Evolutionary conservation across 306 rosid species (phyloP).

Genomic region (Amphicarpaea edgeworthii): DNA sequence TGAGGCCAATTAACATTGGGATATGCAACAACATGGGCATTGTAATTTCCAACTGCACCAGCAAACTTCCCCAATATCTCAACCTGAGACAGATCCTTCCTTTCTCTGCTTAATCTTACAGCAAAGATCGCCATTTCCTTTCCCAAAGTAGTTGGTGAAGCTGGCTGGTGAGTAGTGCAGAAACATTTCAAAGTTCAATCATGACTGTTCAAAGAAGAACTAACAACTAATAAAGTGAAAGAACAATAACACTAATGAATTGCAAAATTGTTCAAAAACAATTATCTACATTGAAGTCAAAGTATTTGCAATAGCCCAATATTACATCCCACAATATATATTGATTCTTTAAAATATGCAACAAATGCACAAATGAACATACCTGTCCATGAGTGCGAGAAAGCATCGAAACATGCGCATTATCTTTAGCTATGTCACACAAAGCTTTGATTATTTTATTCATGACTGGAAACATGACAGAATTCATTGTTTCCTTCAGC

Average conservation of each 20-base stretch:
- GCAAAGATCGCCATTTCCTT: slow-evolving; percentile 97
- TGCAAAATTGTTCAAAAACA: neutral
- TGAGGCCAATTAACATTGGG: slow-evolving; percentile 77
- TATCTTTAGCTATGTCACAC: slow-evolving; percentile 68
- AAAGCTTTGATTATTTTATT: slow-evolving; percentile 66
- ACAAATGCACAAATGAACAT: slow-evolving; percentile 36
- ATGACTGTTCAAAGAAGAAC: slow-evolving; percentile 9
- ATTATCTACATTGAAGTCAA: slow-evolving; percentile 14
- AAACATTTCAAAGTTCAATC: slow-evolving; percentile 18
- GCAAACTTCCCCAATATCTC: slow-evolving; percentile 91
- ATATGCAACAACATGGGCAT: slow-evolving; percentile 91
- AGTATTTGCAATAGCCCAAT: slow-evolving; percentile 21
- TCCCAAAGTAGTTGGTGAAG: slow-evolving; percentile 94
- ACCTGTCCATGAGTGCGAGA: slow-evolving; percentile 98
- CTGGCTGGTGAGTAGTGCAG: slow-evolving; percentile 62
- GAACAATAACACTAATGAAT: slow-evolving; percentile 1
- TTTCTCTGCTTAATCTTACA: slow-evolving; percentile 77
- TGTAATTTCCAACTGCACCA: slow-evolving; percentile 97
- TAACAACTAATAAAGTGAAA: slow-evolving; percentile 23
- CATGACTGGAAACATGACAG: slow-evolving; percentile 74
- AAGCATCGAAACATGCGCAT: slow-evolving; percentile 81
- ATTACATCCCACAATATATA: slow-evolving; percentile 17
- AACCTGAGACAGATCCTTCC: slow-evolving; percentile 67
- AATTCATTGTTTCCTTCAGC: slow-evolving; percentile 73
- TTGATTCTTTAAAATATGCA: slow-evolving; percentile 11